Evolutionary conservation across 192 early-diverging fungal species (phyloP).

Genomic region (Linnemannia exigua): DNA sequence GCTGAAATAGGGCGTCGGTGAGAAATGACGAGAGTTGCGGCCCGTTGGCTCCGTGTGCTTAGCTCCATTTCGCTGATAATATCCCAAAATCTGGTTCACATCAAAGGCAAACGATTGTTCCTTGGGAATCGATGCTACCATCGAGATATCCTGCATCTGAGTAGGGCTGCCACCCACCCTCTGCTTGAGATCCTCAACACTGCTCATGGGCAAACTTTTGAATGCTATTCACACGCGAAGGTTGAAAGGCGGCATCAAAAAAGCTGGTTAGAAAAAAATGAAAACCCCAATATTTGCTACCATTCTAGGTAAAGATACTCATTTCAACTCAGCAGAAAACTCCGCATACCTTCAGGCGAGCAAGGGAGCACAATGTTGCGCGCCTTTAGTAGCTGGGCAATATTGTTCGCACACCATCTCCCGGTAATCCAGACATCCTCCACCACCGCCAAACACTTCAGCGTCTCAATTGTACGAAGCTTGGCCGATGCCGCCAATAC

Average conservation of each 20-base stretch:
- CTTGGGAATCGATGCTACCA: constrained; percentile 27
- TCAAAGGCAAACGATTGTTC: constrained; percentile 47
- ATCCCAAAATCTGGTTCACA: constrained; percentile 50
- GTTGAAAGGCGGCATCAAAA: not conserved
- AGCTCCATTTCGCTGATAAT: constrained; percentile 25
- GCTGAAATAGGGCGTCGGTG: constrained; percentile 52
- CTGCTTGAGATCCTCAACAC: constrained; percentile 24
- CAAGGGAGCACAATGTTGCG: constrained; percentile 45
- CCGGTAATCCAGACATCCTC: constrained; percentile 51
- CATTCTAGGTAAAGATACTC: not conserved
- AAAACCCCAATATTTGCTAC: not conserved
- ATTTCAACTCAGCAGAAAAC: not conserved
- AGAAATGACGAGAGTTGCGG: constrained; percentile 49
- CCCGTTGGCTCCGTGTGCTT: constrained; percentile 29
- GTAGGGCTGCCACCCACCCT: not conserved
- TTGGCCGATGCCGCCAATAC: constrained; percentile 52
- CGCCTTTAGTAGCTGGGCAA: constrained; percentile 33
- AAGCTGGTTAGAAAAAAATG: not conserved
- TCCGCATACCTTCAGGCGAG: constrained; percentile 37
- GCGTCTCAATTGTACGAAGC: constrained; percentile 41
- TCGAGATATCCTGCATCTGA: constrained; percentile 18
- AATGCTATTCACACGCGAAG: constrained; percentile 11
- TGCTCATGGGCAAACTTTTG: constrained; percentile 29
- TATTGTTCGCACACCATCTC: constrained; percentile 17
- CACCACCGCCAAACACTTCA: constrained; percentile 39